Evolutionary conservation across 495 filamentous ascomycete species (phyloP), one percentile per base, ranked within the genome.

Genomic region (Aspergillus ellipticus): DNA sequence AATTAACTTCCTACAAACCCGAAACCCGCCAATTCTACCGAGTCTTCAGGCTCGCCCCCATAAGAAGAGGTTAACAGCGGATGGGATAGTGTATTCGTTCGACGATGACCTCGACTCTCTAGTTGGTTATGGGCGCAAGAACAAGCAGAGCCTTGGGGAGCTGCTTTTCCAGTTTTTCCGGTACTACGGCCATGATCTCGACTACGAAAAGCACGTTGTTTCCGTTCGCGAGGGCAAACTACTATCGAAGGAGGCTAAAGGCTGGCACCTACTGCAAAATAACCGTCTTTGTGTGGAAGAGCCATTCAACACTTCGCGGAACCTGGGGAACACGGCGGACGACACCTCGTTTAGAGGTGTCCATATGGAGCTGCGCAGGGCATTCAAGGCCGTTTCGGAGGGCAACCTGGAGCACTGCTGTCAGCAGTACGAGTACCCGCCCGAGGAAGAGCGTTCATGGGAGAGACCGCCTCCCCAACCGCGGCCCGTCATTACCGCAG

Each of bases 321-420:
- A 98, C 69, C 78, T 98, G 48, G 94, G 92, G 0, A 97, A 97
- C 62, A 97, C 94, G 19, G 94, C 94, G 8, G 94, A 98, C 63
- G 92, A 96, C 66, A 92, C 85, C 3, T 94, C 94, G 1, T 95
- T 96, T 65, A 81, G 87, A 48, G 94, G 94, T 2, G 80, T 98
- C 17, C 95, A 97, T 71, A 67, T 89, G 47, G 94, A 98, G 70
- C 71, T 98, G 42, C 84, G 95, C 61, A 82, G 89, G 62, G 95
- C 94, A 1, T 97, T 96, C 70, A 85, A 89, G 54, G 73, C 88
- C 43, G 79, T 95, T 17, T 79, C 88, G 4, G 79, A 90, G 37
- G 88, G 80, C 9, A 86, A 92, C 61, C 76, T 97, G 31, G 83
- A 82, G 4, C 82, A 86, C 53, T 91, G 88, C 66, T 96, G 91